phyloP scores from a whole-genome alignment of 2,329 filamentous ascomycete species.

The Ceratocystis papillata region DNA sequence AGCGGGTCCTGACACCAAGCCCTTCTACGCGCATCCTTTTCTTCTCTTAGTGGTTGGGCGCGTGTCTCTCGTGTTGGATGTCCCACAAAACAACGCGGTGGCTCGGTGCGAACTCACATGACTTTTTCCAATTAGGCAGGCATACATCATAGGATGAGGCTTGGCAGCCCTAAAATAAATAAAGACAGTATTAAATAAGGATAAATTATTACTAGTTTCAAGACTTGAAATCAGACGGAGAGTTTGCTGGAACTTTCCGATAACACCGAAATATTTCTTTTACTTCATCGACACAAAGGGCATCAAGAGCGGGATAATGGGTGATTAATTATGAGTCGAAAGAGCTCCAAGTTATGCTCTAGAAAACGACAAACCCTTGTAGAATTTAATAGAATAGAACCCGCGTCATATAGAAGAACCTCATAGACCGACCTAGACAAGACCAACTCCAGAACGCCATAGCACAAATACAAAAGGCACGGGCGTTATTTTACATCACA shows the following conservation, averaged over 20 bases:
- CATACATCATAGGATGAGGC: not conserved
- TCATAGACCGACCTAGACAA: not conserved
- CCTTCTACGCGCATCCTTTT: not conserved
- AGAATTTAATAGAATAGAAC: no score
- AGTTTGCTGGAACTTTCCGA: no score
- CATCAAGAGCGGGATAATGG: no score
- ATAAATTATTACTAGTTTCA: no score
- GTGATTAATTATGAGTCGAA: no score
- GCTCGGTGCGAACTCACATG: constrained; percentile 4
- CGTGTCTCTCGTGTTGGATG: not conserved
- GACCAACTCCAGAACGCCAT: constrained; percentile 9
- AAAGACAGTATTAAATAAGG: no score
- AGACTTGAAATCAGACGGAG: no score
- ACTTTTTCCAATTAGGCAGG: not conserved
- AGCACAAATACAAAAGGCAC: not conserved
- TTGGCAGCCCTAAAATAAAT: no score
- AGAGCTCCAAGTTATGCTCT: no score
- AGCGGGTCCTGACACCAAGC: not conserved
- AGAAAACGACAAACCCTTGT: no score
- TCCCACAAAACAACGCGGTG: not conserved
- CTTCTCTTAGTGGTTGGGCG: not conserved
- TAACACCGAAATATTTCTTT: no score
- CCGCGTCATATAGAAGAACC: not conserved
- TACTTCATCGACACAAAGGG: no score
- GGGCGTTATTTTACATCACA: constrained; percentile 7